These are phyloP conservation scores for Lupinus albus DNA, from an alignment of 306 rosid genomes.

Conservation along the genomic window DNA sequence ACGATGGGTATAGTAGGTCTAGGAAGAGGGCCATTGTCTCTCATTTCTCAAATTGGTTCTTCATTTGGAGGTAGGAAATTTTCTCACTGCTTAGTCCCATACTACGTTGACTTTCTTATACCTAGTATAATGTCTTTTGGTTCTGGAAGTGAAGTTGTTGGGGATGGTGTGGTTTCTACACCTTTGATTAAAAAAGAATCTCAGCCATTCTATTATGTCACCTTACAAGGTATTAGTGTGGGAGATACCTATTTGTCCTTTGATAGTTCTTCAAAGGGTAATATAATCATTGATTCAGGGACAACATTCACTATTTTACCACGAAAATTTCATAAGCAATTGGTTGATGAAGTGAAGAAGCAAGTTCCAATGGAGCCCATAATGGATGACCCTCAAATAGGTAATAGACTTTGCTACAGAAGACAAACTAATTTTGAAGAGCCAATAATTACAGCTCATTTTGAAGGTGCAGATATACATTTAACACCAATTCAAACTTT, in stretches of 20 bases:
- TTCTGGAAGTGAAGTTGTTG: constrained; percentile 47
- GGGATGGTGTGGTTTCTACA: background rate
- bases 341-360: constrained; percentile 35
- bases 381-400: constrained; percentile 37
- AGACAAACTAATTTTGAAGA: constrained; percentile 34
- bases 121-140: constrained; percentile 47
- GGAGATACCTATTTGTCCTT: constrained; percentile 35
- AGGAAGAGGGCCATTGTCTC: too few species aligned
- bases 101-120: constrained; percentile 30
- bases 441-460: constrained; percentile 34
- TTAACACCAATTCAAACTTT: constrained; percentile 31
- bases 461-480: constrained; percentile 25
- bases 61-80: constrained; percentile 33
- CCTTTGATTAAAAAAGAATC: too few species aligned
- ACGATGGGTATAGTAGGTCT: too few species aligned
- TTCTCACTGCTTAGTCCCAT: constrained; percentile 47
- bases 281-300: constrained; percentile 50
- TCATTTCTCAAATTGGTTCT: too few species aligned
- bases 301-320: constrained; percentile 48
- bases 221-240: too few species aligned
- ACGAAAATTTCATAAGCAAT: constrained; percentile 36
- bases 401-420: constrained; percentile 46
- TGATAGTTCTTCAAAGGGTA: constrained; percentile 36
- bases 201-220: too few species aligned
- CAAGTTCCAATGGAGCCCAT: constrained; percentile 34